Evolutionary conservation across 371 early-diverging fungal genomes (phyloP).

Genomic region (Umbelopsis sp.): DNA sequence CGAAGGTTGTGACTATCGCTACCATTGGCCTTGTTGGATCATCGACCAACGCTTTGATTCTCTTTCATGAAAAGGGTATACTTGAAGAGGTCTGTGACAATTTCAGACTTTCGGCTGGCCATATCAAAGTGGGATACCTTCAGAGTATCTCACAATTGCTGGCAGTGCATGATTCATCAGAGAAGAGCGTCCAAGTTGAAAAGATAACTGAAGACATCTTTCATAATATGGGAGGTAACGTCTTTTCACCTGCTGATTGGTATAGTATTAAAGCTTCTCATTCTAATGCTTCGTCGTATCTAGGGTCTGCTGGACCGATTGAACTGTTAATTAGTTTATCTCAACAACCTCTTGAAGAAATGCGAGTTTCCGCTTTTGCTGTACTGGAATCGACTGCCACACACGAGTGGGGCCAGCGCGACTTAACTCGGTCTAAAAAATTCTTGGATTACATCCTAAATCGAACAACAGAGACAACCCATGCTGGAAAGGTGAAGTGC

Average conservation of each 20-base stretch:
- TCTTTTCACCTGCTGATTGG: not conserved
- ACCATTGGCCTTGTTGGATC: slow-evolving; percentile 48
- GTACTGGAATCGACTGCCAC: slow-evolving; percentile 44
- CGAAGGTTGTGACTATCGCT: slow-evolving; percentile 40
- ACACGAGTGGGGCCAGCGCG: slow-evolving; percentile 46
- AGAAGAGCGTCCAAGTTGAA: slow-evolving; percentile 10
- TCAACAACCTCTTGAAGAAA: slow-evolving; percentile 43
- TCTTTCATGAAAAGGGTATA: slow-evolving; percentile 25
- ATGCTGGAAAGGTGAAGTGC: slow-evolving; percentile 42
- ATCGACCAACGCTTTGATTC: slow-evolving; percentile 30
- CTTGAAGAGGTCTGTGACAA: slow-evolving; percentile 26
- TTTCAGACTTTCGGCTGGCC: slow-evolving; percentile 34
- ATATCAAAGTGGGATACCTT: slow-evolving; percentile 38
- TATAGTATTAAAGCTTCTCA: not conserved
- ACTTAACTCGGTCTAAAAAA: slow-evolving; percentile 37
- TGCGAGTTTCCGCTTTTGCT: slow-evolving; percentile 46
- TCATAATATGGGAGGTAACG: slow-evolving; percentile 31
- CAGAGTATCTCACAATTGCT: slow-evolving; percentile 48
- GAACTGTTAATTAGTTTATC: slow-evolving; percentile 28
- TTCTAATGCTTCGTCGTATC: not conserved
- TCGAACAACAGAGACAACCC: slow-evolving; percentile 42
- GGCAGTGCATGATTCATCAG: slow-evolving; percentile 24
- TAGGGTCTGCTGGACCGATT: slow-evolving; percentile 20
- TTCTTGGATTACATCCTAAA: slow-evolving; percentile 52
- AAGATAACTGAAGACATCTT: slow-evolving; percentile 30